Conservation (phyloP, 139 green algal species). For the Auxenochlorella pyrenoidosa region DNA sequence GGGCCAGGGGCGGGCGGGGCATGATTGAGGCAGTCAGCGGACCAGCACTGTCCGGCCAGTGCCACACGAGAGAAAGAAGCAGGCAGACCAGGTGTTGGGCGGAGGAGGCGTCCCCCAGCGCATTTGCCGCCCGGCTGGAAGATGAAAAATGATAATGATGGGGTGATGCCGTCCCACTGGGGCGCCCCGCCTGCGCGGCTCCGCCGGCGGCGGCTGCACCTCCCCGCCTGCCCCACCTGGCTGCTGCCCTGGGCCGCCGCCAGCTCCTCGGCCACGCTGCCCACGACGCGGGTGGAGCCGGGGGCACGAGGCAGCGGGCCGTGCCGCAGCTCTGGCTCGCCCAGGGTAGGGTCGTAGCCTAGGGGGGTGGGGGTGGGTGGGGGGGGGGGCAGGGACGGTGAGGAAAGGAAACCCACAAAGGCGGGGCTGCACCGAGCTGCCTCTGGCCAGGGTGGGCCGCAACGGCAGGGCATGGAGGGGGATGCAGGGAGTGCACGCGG, state of each 20-base stretch:
- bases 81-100: too few species aligned
- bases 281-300: background rate
- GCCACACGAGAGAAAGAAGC: too few species aligned
- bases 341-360: slow-evolving; percentile 58
- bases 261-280: slow-evolving; percentile 46
- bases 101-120: too few species aligned
- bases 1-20: background rate
- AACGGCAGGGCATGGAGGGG: too few species aligned
- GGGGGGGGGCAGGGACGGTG: background rate
- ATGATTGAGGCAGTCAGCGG: too few species aligned
- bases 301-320: slow-evolving; percentile 1
- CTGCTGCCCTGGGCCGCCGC: slow-evolving; percentile 54
- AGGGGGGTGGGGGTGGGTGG: background rate
- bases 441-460: background rate
- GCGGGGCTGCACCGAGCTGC: too few species aligned
- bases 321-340: slow-evolving; percentile 31
- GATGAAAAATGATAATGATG: too few species aligned
- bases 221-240: slow-evolving; percentile 63
- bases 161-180: too few species aligned
- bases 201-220: background rate
- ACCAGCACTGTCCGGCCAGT: too few species aligned
- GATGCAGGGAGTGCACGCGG: too few species aligned
- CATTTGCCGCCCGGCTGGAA: too few species aligned
- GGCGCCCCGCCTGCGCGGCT: background rate
- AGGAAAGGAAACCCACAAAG: too few species aligned